phyloP scores from a whole-genome alignment of 148 eudicot species.

The Dysphania ambrosioides region DNA sequence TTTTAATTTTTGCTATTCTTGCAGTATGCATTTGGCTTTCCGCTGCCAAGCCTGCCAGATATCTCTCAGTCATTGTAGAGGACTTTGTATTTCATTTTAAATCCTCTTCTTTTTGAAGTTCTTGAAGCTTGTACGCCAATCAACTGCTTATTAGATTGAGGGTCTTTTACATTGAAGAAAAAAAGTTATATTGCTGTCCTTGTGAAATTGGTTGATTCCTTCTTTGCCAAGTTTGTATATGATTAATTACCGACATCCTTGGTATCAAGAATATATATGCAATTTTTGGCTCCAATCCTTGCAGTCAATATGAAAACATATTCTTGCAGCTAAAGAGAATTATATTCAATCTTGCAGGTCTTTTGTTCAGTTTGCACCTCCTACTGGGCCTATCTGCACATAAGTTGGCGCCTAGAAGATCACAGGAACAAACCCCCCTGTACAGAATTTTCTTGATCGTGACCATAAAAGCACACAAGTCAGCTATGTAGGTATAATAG shows the following conservation, averaged over 20 bases:
- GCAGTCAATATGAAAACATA: neutral
- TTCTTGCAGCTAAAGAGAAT: neutral
- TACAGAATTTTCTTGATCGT: slow-evolving; percentile 12
- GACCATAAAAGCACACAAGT: neutral
- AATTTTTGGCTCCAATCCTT: neutral
- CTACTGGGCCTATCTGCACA: slow-evolving; percentile 11
- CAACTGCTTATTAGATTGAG: neutral
- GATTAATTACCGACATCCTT: neutral
- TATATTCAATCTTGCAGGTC: neutral
- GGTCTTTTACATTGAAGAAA: neutral
- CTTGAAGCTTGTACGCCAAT: neutral
- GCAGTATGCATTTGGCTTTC: neutral
- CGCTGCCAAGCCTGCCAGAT: neutral
- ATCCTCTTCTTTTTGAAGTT: neutral
- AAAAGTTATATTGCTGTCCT: neutral
- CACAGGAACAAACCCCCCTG: slow-evolving; percentile 9
- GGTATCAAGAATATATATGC: neutral
- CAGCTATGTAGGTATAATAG: slow-evolving; percentile 4
- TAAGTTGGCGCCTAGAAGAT: neutral
- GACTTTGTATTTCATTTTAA: neutral
- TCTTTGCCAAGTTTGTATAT: neutral
- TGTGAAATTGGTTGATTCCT: neutral
- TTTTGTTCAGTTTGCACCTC: neutral
- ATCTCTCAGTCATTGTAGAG: neutral
- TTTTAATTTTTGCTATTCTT: neutral